Evolutionary conservation across 1,139 yeast species (phyloP).

Genomic region (Candida sanyaensis): DNA sequence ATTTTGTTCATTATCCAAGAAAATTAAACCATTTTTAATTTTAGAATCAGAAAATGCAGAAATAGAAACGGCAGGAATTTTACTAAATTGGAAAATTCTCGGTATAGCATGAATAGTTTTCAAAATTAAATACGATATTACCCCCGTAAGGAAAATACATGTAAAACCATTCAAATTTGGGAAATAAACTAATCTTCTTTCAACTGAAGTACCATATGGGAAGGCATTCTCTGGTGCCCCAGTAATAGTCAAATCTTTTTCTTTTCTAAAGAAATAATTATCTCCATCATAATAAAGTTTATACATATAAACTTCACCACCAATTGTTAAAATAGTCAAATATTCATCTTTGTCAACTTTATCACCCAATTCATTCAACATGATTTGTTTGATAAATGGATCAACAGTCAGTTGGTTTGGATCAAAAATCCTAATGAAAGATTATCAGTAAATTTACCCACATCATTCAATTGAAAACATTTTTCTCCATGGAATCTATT

Average conservation of each 20-base stretch:
- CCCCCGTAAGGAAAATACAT: slow-evolving; percentile 74
- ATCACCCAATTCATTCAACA: slow-evolving; percentile 70
- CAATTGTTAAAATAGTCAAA: slow-evolving; percentile 70
- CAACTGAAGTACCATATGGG: slow-evolving; percentile 66
- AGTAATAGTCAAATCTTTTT: slow-evolving; percentile 50
- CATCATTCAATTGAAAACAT: slow-evolving; percentile 63
- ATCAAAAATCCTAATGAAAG: slow-evolving; percentile 59
- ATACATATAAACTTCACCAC: slow-evolving; percentile 76
- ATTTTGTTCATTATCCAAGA: slow-evolving; percentile 68
- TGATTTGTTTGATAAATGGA: slow-evolving; percentile 72
- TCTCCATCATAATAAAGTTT: slow-evolving; percentile 56
- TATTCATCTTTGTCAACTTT: slow-evolving; percentile 53
- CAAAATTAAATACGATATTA: slow-evolving; percentile 66
- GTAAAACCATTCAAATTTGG: slow-evolving; percentile 59
- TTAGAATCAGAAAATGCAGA: slow-evolving; percentile 48
- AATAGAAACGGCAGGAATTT: slow-evolving; percentile 63
- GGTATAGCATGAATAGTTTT: slow-evolving; percentile 69
- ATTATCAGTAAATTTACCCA: slow-evolving; percentile 57
- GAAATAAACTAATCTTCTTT: slow-evolving; percentile 65
- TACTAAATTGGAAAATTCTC: slow-evolving; percentile 66
- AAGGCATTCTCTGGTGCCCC: slow-evolving; percentile 83
- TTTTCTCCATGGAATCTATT: slow-evolving; percentile 64
- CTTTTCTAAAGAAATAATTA: slow-evolving; percentile 49
- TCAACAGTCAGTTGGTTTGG: slow-evolving; percentile 65
- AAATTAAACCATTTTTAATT: slow-evolving; percentile 59